These are phyloP conservation scores for Fusarium redolens DNA, from an alignment of 2,329 filamentous ascomycete species.

Conservation along the genomic window DNA sequence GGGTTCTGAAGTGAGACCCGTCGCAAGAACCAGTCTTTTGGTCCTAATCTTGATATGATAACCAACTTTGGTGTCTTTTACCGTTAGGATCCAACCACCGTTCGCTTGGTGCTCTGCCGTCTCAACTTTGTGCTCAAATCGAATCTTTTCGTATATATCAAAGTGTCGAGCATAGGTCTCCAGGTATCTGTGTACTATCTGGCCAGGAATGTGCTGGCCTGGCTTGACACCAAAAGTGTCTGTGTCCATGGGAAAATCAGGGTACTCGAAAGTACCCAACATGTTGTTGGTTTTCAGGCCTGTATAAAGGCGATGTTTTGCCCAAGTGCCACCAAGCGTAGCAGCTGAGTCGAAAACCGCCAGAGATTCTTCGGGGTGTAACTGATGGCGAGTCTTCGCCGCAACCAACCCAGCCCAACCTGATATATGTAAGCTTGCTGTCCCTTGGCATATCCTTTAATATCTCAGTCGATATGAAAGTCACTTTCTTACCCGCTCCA, in stretches of 20 bases:
- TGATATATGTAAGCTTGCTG: constrained; percentile 16
- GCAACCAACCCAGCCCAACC: constrained; percentile 66
- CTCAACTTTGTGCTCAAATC: constrained; percentile 53
- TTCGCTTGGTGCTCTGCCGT: constrained; percentile 56
- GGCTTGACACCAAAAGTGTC: constrained; percentile 61
- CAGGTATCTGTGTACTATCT: constrained; percentile 61
- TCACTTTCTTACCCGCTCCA: constrained; percentile 61
- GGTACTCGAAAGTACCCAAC: constrained; percentile 77
- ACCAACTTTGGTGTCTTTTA: constrained; percentile 18
- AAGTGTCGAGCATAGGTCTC: constrained; percentile 58
- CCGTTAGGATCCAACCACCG: constrained; percentile 54
- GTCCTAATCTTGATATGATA: constrained; percentile 50
- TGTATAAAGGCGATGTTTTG: constrained; percentile 72
- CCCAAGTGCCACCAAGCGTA: constrained; percentile 77
- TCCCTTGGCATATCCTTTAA: not conserved
- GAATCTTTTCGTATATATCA: constrained; percentile 54
- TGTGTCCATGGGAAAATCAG: constrained; percentile 76
- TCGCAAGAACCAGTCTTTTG: constrained; percentile 64
- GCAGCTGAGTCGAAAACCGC: constrained; percentile 67
- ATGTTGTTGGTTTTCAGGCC: constrained; percentile 81
- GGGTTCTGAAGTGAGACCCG: constrained; percentile 63
- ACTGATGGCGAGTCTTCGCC: constrained; percentile 69
- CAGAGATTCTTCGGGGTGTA: constrained; percentile 68
- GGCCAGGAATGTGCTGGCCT: constrained; percentile 61
- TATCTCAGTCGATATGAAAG: no score